Base-by-base conservation (phyloP, 2,329 filamentous ascomycete genomes). In the Boeremia lycopersici region DNA sequence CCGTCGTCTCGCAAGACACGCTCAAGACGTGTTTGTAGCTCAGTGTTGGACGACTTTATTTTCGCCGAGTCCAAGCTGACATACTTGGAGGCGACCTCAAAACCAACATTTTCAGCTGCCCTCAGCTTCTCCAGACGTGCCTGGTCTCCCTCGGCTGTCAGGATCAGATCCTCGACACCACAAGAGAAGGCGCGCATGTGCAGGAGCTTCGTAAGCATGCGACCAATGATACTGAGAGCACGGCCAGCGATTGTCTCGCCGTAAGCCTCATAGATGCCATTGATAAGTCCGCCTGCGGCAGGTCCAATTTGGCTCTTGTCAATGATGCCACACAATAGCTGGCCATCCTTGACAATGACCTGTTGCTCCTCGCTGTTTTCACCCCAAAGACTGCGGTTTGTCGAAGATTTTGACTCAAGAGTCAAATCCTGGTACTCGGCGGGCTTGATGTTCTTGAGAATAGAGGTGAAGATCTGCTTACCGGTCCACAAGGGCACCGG, bases 291-390 rank as follows among this genome's bases (percentile, higher is more conserved):
- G 48, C 93, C 93, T 28, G 87, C 86, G 56, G 86, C 89, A 33
- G 93, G 92, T 48, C 95, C 95, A 54, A 99, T 89, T 66, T 99
- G 95, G 35, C 90, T 89, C 78, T 99, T 99, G 74, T 99, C 96
- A 26, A 99, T 82, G 65, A 99, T 96, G 65, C 95, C 95, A 42
- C 86, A 89, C 42, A 97, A 83, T 62, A 98, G 86, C 63, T 96
- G 90, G 43, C 95, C 93, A 63, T 95, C 87, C 60, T 90, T 87
- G 75, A 99, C 88, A 17, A 93, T 82, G 29, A 99, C 92, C 1
- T 81, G 77, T 19, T 87, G 89, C 74, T 98, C 95, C 73, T 96
- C 93, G 0, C 82, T 81, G n/a, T 83, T 78, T 5, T 53, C 34
- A 4, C 87, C 90, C 95, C 95, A 99, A 47, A 90, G 84, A 48